Conservation (phyloP, 2,329 filamentous ascomycete genomes). For the Aureobasidium sp. region DNA sequence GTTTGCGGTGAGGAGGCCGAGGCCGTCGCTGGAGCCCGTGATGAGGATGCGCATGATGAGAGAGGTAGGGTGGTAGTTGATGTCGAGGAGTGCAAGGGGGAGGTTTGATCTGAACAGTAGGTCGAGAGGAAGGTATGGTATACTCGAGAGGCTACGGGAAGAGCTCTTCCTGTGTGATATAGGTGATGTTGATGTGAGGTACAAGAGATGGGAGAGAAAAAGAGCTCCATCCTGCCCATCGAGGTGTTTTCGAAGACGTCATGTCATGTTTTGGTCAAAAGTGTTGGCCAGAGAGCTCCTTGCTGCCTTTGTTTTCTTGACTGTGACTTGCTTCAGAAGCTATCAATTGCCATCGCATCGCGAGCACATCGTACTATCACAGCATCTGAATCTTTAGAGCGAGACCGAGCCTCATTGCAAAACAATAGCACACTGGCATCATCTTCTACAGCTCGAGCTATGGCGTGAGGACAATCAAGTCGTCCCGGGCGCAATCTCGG, state of each 20-base stretch:
- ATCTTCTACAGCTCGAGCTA: too few species aligned
- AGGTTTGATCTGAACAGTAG: background rate
- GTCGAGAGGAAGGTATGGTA: background rate
- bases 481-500: background rate
- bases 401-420: too few species aligned
- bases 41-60: slow-evolving; percentile 42
- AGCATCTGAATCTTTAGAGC: too few species aligned
- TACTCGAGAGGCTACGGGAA: too few species aligned
- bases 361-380: too few species aligned
- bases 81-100: background rate
- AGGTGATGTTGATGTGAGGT: too few species aligned
- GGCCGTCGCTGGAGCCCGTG: slow-evolving; percentile 51
- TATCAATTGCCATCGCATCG: too few species aligned
- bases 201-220: background rate
- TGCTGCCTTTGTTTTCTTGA: too few species aligned
- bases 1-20: slow-evolving; percentile 45
- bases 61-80: too few species aligned
- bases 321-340: too few species aligned
- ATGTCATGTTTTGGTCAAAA: background rate
- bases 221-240: background rate
- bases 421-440: too few species aligned
- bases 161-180: too few species aligned
- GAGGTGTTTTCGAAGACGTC: background rate
- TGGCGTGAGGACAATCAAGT: background rate
- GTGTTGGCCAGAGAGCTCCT: background rate